Evolutionary conservation across 1,284 basidiomycete species (phyloP), one percentile per base, ranked within the genome.

Genomic region (Papiliotrema laurentii): DNA sequence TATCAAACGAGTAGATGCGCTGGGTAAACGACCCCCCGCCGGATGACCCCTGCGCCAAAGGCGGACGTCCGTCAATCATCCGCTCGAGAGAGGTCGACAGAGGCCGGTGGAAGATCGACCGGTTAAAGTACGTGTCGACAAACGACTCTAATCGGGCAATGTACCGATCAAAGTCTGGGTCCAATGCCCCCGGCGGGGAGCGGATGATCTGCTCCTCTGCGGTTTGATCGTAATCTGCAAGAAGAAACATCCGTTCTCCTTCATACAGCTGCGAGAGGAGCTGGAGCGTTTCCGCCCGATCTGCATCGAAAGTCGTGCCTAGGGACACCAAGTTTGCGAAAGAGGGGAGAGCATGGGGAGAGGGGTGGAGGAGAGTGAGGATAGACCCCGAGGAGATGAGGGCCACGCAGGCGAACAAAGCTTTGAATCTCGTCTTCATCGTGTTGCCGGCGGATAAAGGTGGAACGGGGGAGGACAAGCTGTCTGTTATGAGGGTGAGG

Each of bases 101-200:
- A 3, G 44, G n/a, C 9, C 19, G 16, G 2, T 50, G 33, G 21
- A 45, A 33, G 11, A 46, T 21, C 9, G 54, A 51, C 11, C 36
- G 14, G 9, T 24, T 18, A 21, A 61, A 44, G 7, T 42, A 47
- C 5, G 14, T 38, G 21, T 36, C 35, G 10, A 58, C 51, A 44
- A 61, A 61, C 18, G 14, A 14, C 13, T 38, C 27, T 21, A 63
- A 48, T 1, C 61, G 51, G 5, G 41, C 25, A 5, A 57, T 43
- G 38, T 63, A 63, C 10, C 30, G 41, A 3, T 54, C 51, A 18
- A 51, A 31, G 18, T 49, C 43, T 9, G 57, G 46, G 35, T 49
- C 36, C 9, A 63, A 49, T 16, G n/a, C 31, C 3, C 30, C 39
- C 5, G 38, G 21, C 3, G 40, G 40, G 3, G 51, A 40, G 22